Percentiles rank a stretch among this genome's conserved stretches.
These are phyloP conservation scores for Phaeosphaeria sp. DNA, from an alignment of 2,329 filamentous ascomycete genomes.

Conservation along the genomic window DNA sequence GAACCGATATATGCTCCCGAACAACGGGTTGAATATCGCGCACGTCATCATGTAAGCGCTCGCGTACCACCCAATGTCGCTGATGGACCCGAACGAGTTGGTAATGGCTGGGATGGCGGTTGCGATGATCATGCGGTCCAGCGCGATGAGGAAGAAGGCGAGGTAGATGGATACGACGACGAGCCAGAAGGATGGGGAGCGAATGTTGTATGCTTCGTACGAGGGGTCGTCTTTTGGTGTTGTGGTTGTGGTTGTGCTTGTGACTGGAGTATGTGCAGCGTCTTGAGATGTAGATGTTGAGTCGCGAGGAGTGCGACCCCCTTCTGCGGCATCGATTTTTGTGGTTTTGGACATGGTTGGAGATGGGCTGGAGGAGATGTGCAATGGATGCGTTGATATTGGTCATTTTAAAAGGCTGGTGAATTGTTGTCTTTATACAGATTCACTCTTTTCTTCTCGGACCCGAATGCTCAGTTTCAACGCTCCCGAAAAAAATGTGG, in stretches of 20 bases:
- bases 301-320: neutral
- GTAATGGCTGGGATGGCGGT: constrained; percentile 37
- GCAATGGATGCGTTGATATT: neutral
- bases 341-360: neutral
- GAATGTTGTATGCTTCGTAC: neutral
- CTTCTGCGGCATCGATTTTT: neutral
- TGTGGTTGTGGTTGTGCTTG: neutral
- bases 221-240: neutral
- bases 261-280: neutral
- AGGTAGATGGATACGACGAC: constrained; percentile 33
- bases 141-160: constrained; percentile 33
- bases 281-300: neutral
- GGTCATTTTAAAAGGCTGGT: neutral
- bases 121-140: constrained; percentile 30
- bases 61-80: constrained; percentile 40
- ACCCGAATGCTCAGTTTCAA: neutral
- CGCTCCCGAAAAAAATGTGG: neutral
- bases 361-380: neutral
- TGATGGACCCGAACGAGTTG: constrained; percentile 32
- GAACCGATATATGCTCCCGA: constrained; percentile 57
- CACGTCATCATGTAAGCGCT: constrained; percentile 54
- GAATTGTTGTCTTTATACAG: neutral
- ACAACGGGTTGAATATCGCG: constrained; percentile 55
- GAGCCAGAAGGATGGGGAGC: constrained; percentile 31
- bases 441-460: neutral